phyloP scores from a whole-genome alignment of 2,329 filamentous ascomycete genomes.

The Ophiobolus disseminans region DNA sequence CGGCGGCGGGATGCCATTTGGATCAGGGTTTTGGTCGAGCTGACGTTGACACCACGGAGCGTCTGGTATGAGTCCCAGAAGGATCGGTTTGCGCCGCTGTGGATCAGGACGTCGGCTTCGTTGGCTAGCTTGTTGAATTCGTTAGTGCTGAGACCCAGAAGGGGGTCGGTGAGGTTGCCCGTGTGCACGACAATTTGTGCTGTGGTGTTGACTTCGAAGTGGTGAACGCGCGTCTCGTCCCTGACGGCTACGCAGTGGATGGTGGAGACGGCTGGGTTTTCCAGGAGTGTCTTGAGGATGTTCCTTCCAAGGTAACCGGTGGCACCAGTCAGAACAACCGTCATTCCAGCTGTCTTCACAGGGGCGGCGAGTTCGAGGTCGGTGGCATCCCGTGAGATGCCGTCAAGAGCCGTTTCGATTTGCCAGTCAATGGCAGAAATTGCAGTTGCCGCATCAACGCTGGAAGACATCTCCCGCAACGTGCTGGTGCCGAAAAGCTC shows the following conservation, averaged over 20 bases:
- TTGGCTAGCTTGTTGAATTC: slow-evolving; percentile 37
- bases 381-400: no score
- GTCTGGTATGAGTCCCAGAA: slow-evolving; percentile 32
- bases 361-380: no score
- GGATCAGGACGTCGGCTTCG: slow-evolving; percentile 41
- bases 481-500: background rate
- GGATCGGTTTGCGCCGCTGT: slow-evolving; percentile 23
- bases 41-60: slow-evolving; percentile 29
- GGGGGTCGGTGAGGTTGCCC: background rate
- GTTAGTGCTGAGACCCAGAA: slow-evolving; percentile 49
- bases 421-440: background rate
- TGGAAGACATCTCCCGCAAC: background rate
- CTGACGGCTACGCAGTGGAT: background rate
- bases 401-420: no score
- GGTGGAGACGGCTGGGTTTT: background rate
- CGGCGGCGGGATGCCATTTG: slow-evolving; percentile 3
- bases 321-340: background rate
- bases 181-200: background rate
- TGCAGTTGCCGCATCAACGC: background rate
- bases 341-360: background rate
- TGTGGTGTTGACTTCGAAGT: background rate
- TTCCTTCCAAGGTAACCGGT: background rate
- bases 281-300: background rate
- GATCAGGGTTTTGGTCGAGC: slow-evolving; percentile 10
- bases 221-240: background rate